These are phyloP conservation scores for Sporobolomyces roseus DNA, from an alignment of 768 basidiomycete genomes.

Conservation along the genomic window DNA sequence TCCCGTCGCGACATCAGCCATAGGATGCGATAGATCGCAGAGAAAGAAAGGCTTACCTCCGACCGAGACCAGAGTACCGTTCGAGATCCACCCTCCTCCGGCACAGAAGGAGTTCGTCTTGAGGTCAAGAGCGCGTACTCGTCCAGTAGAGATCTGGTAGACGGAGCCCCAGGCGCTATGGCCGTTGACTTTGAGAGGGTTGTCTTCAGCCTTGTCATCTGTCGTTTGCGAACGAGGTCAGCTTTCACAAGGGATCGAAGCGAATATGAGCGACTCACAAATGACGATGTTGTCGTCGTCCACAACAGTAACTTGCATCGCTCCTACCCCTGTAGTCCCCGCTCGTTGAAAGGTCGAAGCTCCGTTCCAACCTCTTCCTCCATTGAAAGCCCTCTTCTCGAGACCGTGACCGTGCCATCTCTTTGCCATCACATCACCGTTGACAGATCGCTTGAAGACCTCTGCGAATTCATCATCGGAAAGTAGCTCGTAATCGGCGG, in stretches of 20 bases:
- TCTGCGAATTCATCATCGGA: background rate
- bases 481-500: constrained; percentile 30
- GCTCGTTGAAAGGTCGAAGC: background rate
- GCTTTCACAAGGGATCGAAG: too few species aligned
- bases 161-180: constrained; percentile 36
- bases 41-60: constrained; percentile 37
- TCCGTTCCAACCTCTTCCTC: background rate
- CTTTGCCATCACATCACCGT: background rate
- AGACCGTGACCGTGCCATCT: background rate
- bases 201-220: constrained; percentile 44
- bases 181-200: constrained; percentile 33
- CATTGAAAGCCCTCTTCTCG: background rate
- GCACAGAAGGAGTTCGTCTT: constrained; percentile 59
- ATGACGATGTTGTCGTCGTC: constrained; percentile 36
- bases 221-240: too few species aligned
- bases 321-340: constrained; percentile 21
- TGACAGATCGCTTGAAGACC: constrained; percentile 18
- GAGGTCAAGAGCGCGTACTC: constrained; percentile 61
- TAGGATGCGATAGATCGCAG: background rate
- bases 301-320: constrained; percentile 33
- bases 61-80: constrained; percentile 46
- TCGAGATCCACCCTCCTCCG: constrained; percentile 45
- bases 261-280: background rate
- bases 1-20: background rate
- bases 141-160: constrained; percentile 34